Conservation (phyloP, 352 stramenopile species). For the Phytophthora rubi region DNA sequence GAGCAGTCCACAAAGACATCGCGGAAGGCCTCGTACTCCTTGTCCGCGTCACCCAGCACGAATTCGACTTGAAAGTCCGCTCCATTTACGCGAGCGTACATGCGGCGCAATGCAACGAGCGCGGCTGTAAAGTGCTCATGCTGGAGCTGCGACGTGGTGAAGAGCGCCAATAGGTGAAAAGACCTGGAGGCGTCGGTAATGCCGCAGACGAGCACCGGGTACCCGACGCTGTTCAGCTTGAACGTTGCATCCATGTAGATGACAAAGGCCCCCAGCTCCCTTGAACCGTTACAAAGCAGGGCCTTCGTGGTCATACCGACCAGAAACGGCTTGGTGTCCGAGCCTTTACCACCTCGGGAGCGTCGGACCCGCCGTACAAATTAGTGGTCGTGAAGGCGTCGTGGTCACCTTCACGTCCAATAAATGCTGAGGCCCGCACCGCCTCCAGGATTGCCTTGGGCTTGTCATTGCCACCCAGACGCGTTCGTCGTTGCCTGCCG, state of each 20-base stretch:
- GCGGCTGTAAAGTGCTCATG: background rate
- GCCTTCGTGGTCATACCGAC: no score
- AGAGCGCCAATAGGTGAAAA: constrained; percentile 6
- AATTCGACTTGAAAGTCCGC: background rate
- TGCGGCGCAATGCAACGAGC: background rate
- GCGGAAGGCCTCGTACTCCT: background rate
- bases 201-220: constrained; percentile 3
- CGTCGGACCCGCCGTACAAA: no score
- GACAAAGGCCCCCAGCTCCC: background rate
- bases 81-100: background rate
- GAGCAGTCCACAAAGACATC: background rate
- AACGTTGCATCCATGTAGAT: background rate
- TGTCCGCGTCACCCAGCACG: constrained; percentile 6
- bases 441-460: background rate
- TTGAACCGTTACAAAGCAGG: no score
- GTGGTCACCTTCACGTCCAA: constrained; percentile 13
- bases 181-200: constrained; percentile 2
- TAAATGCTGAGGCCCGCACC: background rate
- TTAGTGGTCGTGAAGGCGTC: constrained; percentile 10
- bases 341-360: no score
- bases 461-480: constrained; percentile 2
- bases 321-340: no score
- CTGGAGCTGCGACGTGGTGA: constrained; percentile 11
- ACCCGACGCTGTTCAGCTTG: background rate
- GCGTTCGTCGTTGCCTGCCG: background rate